Base-by-base conservation (phyloP, 805 yeast species). In the Nakazawaea sp. region DNA sequence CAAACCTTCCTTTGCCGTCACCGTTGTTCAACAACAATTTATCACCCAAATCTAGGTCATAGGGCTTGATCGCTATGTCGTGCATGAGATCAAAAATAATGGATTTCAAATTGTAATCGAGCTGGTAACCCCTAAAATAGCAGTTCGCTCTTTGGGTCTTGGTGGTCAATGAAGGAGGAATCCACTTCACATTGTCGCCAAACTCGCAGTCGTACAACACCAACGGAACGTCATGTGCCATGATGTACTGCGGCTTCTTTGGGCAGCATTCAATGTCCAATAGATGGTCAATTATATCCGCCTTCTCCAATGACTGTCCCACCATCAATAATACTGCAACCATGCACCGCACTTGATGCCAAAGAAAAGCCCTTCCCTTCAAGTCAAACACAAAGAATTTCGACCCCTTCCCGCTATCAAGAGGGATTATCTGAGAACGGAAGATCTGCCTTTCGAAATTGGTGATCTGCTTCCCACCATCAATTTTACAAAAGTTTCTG, bases 341-440 rank as follows among this genome's bases (percentile, higher is more conserved):
- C 92, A 92, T 92, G 47, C 95, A 88, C 41, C 98, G 72, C 15
- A 92, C 98, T 58, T 92, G 98, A 55, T 92, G 97, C 97, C 97
- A 92, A 39, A 92, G 60, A 48, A 92, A 92, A 7, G 97, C 98
- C 1, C 84, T 66, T 0, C 98, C 98, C 44, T 72, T 68, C 36
- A 92, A 61, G 53, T 87, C 88, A 55, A 90, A 77, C 40, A 78
- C 80, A 50, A 67, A 83, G 38, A 73, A 66, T 4, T 71, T 75
- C 23, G 65, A 58, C 11, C 43, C 36, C 12, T 37, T 8, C 16
- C 45, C 31, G 21, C 27, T 35, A 3, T 20, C 31, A 4, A 38
- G 16, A 13, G 46, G 41, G 7, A 44, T 41, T 3, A 61, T 55
- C 15, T 51, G 40, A 9, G 59, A 43, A 15, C 64, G 58, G 27